Evolutionary conservation across 495 filamentous ascomycete genomes (phyloP).

Genomic region (Podospora pseudopauciseta): DNA sequence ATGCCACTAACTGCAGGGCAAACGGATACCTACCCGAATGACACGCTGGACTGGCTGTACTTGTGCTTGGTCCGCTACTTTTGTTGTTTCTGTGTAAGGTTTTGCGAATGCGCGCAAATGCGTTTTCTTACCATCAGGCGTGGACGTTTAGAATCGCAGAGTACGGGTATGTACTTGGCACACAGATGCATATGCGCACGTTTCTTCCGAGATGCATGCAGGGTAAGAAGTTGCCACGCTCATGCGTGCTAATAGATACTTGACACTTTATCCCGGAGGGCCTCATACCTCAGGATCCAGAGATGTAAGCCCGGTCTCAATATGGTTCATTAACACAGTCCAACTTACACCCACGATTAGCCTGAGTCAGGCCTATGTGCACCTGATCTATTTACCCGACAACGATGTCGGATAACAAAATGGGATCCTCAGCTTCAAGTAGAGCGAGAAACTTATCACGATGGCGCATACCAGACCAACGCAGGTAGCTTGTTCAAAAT

Average conservation of each 20-base stretch:
- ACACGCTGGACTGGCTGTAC: too few species aligned
- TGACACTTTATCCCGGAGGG: neutral
- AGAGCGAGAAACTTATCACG: neutral
- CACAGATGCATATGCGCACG: neutral
- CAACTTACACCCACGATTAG: neutral
- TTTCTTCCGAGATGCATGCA: neutral
- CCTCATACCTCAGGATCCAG: neutral
- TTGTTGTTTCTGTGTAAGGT: neutral
- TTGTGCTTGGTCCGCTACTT: neutral
- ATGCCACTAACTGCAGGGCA: neutral
- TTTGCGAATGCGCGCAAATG: constrained; percentile 11
- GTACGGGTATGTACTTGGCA: neutral
- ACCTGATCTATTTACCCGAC: neutral
- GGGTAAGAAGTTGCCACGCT: too few species aligned
- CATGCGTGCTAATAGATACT: too few species aligned
- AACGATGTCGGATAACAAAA: neutral
- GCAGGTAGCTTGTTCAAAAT: neutral
- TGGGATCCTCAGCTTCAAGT: neutral
- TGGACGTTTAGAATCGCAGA: too few species aligned
- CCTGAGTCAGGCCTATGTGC: neutral
- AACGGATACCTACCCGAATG: constrained; percentile 3
- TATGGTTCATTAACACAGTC: neutral
- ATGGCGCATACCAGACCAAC: neutral
- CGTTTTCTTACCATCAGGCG: neutral
- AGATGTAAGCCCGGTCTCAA: neutral